Base-by-base conservation (phyloP, 768 basidiomycete genomes). In the Clavulina sp. region DNA sequence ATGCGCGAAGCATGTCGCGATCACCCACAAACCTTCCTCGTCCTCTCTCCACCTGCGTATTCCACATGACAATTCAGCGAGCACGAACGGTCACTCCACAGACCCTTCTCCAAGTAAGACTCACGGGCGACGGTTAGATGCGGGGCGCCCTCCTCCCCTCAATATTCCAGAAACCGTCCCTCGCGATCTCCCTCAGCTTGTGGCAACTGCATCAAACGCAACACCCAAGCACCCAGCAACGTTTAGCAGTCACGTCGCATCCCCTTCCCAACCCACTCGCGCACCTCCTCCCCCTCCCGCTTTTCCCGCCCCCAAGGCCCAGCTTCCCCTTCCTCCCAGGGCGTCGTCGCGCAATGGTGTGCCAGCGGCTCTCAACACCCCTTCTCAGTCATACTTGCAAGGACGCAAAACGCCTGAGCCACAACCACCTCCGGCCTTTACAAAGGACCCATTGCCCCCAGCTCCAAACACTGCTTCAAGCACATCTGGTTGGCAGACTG, bases 71-170 rank as follows among this genome's bases (percentile, higher is more conserved):
- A 26, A 60, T 61, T 48, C 59, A 61, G 41, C 19, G 54, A 55
- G n/a, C 13, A 41, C 41, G 16, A 16, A 46, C 7, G 13, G 43
- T 54, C 48, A 41, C 47, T 53, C 52, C 57, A 59, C 23, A 26
- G 43, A 46, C 9, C 13, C 24, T 9, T 9, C 13, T 9, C 13
- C 26, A 13, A 26, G 43, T 28, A 46, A 13, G 26, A 16, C 13
- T 16, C n/a, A n/a, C 31, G 49, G 55, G 13, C 50, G 76, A 55
- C 70, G 77, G 23, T 68, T 77, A 26, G 76, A 82, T 33, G 56
- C 57, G 74, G 68, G 49, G 73, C 70, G 88, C 54, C 89, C 88
- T 3, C 81, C 88, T 0, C 88, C 89, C 0, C 68, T 93, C n/a
- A 77, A 82, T 57, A 70, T 93, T 6, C 71, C 75, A 18, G 70